Evolutionary conservation across 2,329 filamentous ascomycete species (phyloP).

Genomic region (Cordyceps militaris): DNA sequence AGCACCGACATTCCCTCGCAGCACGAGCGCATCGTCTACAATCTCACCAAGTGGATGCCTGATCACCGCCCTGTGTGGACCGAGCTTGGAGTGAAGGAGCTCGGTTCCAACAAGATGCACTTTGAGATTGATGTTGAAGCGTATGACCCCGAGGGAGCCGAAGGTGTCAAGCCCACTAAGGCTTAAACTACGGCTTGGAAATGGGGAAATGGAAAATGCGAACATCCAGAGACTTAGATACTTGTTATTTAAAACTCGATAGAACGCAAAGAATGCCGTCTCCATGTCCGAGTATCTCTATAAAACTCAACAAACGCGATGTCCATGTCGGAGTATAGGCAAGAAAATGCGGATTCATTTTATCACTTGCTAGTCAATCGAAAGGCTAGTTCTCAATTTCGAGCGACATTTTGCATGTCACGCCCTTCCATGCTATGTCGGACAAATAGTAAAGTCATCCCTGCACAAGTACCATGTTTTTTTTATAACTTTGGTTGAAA

Average conservation of each 20-base stretch:
- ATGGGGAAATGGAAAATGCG: slow-evolving; percentile 10
- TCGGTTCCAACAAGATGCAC: slow-evolving; percentile 44
- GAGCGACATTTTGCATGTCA: background rate
- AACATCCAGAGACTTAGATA: slow-evolving; percentile 27
- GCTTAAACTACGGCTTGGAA: background rate
- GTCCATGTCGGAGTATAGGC: background rate
- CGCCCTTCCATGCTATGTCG: background rate
- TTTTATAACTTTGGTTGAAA: background rate
- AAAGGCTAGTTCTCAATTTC: background rate
- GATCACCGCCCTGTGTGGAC: slow-evolving; percentile 49
- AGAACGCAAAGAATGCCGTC: background rate
- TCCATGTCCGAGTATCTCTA: background rate
- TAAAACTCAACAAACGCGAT: background rate
- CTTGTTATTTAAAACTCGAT: background rate
- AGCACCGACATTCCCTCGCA: slow-evolving; percentile 33
- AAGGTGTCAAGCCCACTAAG: background rate
- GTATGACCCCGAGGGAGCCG: slow-evolving; percentile 29
- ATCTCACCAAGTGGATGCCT: slow-evolving; percentile 44
- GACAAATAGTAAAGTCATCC: background rate
- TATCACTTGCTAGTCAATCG: background rate
- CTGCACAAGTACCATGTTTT: background rate
- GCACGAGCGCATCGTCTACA: slow-evolving; percentile 35
- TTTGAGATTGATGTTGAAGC: slow-evolving; percentile 54
- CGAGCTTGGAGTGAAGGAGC: slow-evolving; percentile 39
- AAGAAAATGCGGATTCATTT: background rate